Conservation (phyloP, 2,329 filamentous ascomycete genomes). For the Fusarium aywerte region DNA sequence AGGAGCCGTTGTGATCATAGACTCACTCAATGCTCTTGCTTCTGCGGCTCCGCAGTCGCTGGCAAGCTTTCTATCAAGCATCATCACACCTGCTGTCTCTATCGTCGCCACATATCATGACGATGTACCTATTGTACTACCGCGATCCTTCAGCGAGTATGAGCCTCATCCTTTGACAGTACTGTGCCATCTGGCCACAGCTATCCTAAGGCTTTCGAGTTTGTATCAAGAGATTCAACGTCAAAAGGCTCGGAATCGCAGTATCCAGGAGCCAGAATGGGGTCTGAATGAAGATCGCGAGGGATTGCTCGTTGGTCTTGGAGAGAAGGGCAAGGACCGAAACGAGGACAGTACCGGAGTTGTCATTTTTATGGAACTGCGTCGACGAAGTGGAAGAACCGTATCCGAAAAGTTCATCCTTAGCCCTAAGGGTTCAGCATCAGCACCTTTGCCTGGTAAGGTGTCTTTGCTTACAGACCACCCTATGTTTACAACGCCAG, state of each 20-base stretch:
- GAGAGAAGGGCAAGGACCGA: conserved; percentile 59
- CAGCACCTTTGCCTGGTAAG: conserved; percentile 46
- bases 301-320: conserved; percentile 78
- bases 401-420: conserved; percentile 75
- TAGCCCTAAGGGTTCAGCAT: conserved; percentile 44
- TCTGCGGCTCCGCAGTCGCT: conserved; percentile 65
- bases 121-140: conserved; percentile 73
- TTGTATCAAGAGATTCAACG: conserved; percentile 78
- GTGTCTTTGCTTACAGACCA: conserved; percentile 79
- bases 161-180: conserved; percentile 76
- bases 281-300: conserved; percentile 82
- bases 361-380: conserved; percentile 86
- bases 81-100: conserved; percentile 74
- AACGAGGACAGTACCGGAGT: conserved; percentile 58
- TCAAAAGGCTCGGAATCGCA: conserved; percentile 80
- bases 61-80: conserved; percentile 74
- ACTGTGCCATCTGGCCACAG: conserved; percentile 87
- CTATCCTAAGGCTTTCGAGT: conserved; percentile 78
- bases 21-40: conserved; percentile 77
- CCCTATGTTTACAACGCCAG: conserved; percentile 69
- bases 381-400: conserved; percentile 82
- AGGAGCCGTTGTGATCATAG: conserved; percentile 82
- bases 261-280: conserved; percentile 78
- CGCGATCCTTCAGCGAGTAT: conserved; percentile 61
- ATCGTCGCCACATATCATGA: conserved; percentile 84